A percentile compares a stretch with the other conserved stretches of the same genome.
Evolutionary conservation across 2,329 filamentous ascomycete species (phyloP).

Genomic region (Fusarium sterilihyphosum): DNA sequence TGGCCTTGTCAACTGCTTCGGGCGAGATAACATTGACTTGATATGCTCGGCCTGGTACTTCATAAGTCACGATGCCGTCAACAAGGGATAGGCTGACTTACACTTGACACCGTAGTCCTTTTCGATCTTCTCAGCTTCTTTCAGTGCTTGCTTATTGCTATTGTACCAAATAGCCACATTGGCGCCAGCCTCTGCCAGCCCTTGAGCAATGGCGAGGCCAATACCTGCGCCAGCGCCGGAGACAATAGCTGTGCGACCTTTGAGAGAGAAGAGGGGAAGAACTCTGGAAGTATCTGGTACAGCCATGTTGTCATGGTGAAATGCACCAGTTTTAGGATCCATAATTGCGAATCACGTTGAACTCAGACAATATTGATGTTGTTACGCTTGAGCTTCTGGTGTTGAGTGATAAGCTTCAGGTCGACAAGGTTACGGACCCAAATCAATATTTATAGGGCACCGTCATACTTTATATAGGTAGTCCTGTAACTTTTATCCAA

Average conservation of each 20-base stretch:
- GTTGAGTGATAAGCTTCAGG: neutral
- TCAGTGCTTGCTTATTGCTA: slow-evolving; percentile 71
- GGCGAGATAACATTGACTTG: slow-evolving; percentile 68
- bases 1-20: slow-evolving; percentile 60
- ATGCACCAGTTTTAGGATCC: slow-evolving; percentile 59
- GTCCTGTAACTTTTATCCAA: slow-evolving; percentile 4
- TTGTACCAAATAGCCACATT: slow-evolving; percentile 80
- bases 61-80: slow-evolving; percentile 1
- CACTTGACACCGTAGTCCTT: slow-evolving; percentile 74
- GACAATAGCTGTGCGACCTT: slow-evolving; percentile 75
- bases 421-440: slow-evolving; percentile 8
- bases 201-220: slow-evolving; percentile 71
- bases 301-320: slow-evolving; percentile 66
- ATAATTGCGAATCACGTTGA: slow-evolving; percentile 46
- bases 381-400: neutral
- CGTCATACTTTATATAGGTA: slow-evolving; percentile 17
- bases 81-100: slow-evolving; percentile 48
- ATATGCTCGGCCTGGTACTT: slow-evolving; percentile 66
- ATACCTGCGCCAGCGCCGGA: slow-evolving; percentile 75
- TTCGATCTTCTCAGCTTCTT: slow-evolving; percentile 70
- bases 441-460: neutral
- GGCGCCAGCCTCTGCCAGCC: slow-evolving; percentile 74
- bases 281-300: slow-evolving; percentile 61
- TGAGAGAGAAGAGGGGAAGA: slow-evolving; percentile 74
- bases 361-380: neutral